Evolutionary conservation across 1,139 yeast genomes (phyloP).

Genomic region (Yamadazyma spencermartinsiae): DNA sequence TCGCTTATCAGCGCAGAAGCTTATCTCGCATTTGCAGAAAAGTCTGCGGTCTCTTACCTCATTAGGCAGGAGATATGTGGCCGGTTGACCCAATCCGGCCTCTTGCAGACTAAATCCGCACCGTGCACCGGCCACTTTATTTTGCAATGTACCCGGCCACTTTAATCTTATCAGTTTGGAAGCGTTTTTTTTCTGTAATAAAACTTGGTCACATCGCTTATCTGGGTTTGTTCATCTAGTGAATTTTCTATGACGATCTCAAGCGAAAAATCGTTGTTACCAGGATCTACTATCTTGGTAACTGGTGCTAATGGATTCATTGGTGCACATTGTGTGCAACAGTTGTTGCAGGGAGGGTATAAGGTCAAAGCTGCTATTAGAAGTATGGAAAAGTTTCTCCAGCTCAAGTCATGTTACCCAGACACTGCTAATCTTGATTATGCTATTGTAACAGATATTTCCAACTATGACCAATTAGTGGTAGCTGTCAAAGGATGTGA

Average conservation of each 20-base stretch:
- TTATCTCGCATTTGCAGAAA: not conserved
- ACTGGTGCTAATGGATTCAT: slow-evolving; percentile 42
- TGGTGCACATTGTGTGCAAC: slow-evolving; percentile 34
- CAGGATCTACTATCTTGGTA: slow-evolving; percentile 22
- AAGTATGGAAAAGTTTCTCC: slow-evolving; percentile 49
- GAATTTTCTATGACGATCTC: slow-evolving; percentile 20
- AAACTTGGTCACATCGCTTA: not conserved
- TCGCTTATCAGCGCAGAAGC: too few relatives aligned
- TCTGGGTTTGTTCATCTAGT: too few relatives aligned
- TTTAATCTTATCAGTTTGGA: not conserved
- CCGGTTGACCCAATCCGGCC: not conserved
- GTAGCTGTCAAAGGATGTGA: slow-evolving; percentile 46
- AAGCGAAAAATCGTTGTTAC: slow-evolving; percentile 12
- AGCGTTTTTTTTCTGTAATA: too few relatives aligned
- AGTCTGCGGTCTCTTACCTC: not conserved
- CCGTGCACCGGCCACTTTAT: not conserved
- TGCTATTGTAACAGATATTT: slow-evolving; percentile 54
- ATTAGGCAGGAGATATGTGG: not conserved
- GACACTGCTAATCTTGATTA: slow-evolving; percentile 35
- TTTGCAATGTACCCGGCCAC: not conserved
- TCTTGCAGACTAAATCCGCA: too few relatives aligned
- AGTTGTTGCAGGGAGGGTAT: slow-evolving; percentile 39
- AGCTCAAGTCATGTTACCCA: slow-evolving; percentile 21
- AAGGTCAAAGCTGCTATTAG: slow-evolving; percentile 61
- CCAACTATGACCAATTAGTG: slow-evolving; percentile 51